Percentiles rank a stretch among this genome's conserved stretches.
phyloP scores from a whole-genome alignment of 108 stramenopile species.

The Skeletonema marinoi region DNA sequence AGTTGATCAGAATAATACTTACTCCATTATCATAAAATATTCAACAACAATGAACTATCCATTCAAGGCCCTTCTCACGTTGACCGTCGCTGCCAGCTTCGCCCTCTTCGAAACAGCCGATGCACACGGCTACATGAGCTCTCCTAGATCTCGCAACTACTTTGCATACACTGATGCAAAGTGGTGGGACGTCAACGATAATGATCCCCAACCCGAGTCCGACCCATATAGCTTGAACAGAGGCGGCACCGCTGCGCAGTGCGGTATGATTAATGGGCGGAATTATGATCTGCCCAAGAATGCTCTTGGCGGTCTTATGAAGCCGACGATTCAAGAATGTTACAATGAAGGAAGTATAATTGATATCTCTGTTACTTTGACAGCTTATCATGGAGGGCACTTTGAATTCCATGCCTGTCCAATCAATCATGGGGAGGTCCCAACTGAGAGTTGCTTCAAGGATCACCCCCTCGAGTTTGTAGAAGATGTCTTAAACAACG shows the following conservation, averaged over 20 bases:
- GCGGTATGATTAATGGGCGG: not conserved
- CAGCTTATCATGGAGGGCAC: slow-evolving; percentile 55
- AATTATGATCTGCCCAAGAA: slow-evolving; percentile 11
- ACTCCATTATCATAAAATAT: too few relatives aligned
- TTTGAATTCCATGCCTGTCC: slow-evolving; percentile 49
- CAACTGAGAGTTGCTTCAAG: slow-evolving; percentile 55
- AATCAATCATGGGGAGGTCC: slow-evolving; percentile 18
- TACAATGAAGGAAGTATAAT: slow-evolving; percentile 34
- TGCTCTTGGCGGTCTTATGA: slow-evolving; percentile 26
- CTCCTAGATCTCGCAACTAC: slow-evolving; percentile 1
- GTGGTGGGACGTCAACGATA: slow-evolving; percentile 8
- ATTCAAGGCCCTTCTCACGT: not conserved
- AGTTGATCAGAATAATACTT: too few relatives aligned
- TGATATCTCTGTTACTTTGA: slow-evolving; percentile 16
- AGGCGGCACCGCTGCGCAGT: not conserved
- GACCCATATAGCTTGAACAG: not conserved
- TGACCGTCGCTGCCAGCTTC: not conserved
- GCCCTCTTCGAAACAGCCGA: not conserved
- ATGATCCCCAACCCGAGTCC: not conserved
- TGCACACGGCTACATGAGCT: not conserved
- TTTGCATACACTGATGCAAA: not conserved
- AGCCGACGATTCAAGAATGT: slow-evolving; percentile 20
- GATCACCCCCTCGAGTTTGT: slow-evolving; percentile 40
- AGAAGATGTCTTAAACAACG: slow-evolving; percentile 31
- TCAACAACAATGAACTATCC: not conserved